Evolutionary conservation across 768 basidiomycete species (phyloP), one percentile per base, ranked within the genome.

Genomic region (Russula sp.): DNA sequence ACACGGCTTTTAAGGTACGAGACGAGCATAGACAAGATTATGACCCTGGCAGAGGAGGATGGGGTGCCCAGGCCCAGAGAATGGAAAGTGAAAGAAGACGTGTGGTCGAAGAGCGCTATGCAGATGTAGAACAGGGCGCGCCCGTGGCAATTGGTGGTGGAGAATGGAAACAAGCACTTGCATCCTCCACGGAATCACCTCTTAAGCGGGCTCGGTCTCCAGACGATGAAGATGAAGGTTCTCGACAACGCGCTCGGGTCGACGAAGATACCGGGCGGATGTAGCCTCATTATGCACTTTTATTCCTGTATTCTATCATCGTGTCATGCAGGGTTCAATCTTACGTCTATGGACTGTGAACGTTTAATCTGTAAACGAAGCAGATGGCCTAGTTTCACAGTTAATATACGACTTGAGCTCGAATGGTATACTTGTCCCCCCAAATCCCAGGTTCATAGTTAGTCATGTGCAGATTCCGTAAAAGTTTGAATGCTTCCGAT

Each of bases 21-120:
- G 97, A 99, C 70, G 97, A 99, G 71, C 97, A 97, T 72, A 77
- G 97, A 65, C 88, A 95, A 70, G 96, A 98, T 73, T 99, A 95
- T 70, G 94, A 98, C 72, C 87, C 93, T 59, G 97, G 97, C 38
- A 84, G 97, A 53, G 97, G 97, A 54, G 92, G 90, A 41, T 95
- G 90, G 91, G 93, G 92, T 67, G 93, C 92, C 6, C 90, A 91
- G 64, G 85, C 88, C 5, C 90, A 93, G 69, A 76, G 81, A 63
- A 58, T 79, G 51, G 88, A 91, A 71, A 78, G 84, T 42, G 88
- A 90, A 67, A 79, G 93, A 68, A 79, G 89, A 71, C 81, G 84
- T 67, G 86, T 91, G 69, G 86, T 90, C 41, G 92, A 94, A 71
- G 90, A 91, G 70, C 84, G 93, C 16, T 96, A 95, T 73, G 81